Conservation (phyloP, 306 rosid species). For the Pyrus communis region DNA sequence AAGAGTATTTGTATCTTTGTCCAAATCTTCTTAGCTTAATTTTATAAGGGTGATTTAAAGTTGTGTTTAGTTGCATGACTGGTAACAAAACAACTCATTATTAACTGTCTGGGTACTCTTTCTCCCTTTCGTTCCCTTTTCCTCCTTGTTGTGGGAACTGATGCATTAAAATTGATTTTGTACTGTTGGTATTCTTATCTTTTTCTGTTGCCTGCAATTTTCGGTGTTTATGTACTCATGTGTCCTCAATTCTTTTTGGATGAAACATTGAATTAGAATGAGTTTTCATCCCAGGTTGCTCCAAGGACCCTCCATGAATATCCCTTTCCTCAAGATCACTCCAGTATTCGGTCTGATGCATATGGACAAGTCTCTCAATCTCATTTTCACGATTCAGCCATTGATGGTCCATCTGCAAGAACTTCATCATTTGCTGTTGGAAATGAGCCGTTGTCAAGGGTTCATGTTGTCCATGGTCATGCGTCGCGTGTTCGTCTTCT, state of each 20-base stretch:
- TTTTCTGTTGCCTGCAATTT: neutral
- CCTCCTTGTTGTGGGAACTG: neutral
- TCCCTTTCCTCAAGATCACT: slow-evolving; percentile 58
- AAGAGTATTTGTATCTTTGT: neutral
- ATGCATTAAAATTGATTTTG: neutral
- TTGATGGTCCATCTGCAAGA: slow-evolving; percentile 63
- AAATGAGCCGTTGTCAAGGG: slow-evolving; percentile 63
- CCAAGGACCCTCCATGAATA: slow-evolving; percentile 65
- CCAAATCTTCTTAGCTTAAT: neutral
- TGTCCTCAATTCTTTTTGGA: slow-evolving; percentile 1
- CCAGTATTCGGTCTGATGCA: slow-evolving; percentile 50
- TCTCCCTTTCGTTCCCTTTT: neutral
- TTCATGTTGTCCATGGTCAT: slow-evolving; percentile 56
- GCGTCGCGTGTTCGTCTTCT: slow-evolving; percentile 56
- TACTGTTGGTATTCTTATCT: neutral
- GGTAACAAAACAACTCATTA: neutral
- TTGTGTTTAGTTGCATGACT: neutral
- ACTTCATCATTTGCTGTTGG: slow-evolving; percentile 48
- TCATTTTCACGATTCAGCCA: slow-evolving; percentile 52
- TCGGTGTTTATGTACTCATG: neutral
- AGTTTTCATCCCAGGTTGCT: slow-evolving; percentile 50
- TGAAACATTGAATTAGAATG: slow-evolving; percentile 28
- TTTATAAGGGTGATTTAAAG: neutral
- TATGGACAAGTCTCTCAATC: slow-evolving; percentile 62
- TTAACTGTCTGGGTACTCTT: neutral